phyloP scores from a whole-genome alignment of 805 yeast genomes.

The Yarrowia sp. region DNA sequence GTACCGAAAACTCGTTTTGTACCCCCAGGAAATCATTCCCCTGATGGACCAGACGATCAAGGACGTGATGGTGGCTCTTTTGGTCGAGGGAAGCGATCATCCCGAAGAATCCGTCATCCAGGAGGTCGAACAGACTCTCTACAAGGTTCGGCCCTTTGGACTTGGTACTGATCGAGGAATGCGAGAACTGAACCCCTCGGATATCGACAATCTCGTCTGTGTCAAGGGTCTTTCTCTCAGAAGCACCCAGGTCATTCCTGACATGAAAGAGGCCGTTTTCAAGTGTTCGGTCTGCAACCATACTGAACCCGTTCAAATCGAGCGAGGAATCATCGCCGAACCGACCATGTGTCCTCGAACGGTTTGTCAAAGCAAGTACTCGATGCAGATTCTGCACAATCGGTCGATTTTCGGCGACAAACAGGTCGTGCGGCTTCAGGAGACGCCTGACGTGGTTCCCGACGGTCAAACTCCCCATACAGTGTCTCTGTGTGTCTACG shows the following conservation, averaged over 20 bases:
- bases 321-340: slow-evolving; percentile 91
- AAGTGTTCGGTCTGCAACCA: slow-evolving; percentile 95
- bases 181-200: slow-evolving; percentile 92
- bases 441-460: slow-evolving; percentile 94
- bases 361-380: slow-evolving; percentile 78
- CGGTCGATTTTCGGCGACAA: slow-evolving; percentile 93
- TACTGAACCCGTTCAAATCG: slow-evolving; percentile 88
- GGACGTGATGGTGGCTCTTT: slow-evolving; percentile 74
- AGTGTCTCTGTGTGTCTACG: slow-evolving; percentile 90
- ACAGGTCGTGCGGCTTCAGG: slow-evolving; percentile 92
- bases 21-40: slow-evolving; percentile 96
- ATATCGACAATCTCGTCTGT: slow-evolving; percentile 89
- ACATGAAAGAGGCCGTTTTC: slow-evolving; percentile 97
- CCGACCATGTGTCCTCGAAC: slow-evolving; percentile 93
- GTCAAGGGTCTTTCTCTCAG: slow-evolving; percentile 91
- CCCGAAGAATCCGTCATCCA: slow-evolving; percentile 53
- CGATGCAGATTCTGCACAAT: slow-evolving; percentile 91
- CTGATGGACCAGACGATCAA: slow-evolving; percentile 96
- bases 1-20: slow-evolving; percentile 84
- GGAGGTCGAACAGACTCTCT: slow-evolving; percentile 79
- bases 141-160: slow-evolving; percentile 89
- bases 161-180: slow-evolving; percentile 75
- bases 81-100: slow-evolving; percentile 44
- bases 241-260: slow-evolving; percentile 91
- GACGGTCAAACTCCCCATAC: slow-evolving; percentile 99